A percentile compares a stretch with the other conserved stretches of the same genome.
Evolutionary conservation across 768 basidiomycete species (phyloP).

Genomic region (Naganishia onofrii): DNA sequence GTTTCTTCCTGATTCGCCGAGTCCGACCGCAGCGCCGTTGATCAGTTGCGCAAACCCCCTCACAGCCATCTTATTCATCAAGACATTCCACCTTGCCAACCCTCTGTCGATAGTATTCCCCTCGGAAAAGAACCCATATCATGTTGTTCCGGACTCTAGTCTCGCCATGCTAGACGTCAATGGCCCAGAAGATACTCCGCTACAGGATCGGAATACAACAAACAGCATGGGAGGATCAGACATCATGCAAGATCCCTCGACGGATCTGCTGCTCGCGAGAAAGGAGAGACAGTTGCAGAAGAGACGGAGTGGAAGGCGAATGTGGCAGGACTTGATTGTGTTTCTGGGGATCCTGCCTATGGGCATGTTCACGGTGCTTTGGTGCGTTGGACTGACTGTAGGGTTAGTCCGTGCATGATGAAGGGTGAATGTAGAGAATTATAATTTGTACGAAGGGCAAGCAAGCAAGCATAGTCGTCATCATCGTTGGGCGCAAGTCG

Average conservation of each 20-base stretch:
- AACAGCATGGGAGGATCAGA: neutral
- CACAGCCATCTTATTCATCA: constrained; percentile 69
- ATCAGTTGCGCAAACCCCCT: neutral
- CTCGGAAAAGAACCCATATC: constrained; percentile 36
- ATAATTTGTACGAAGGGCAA: constrained; percentile 53
- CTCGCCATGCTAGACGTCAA: constrained; percentile 3
- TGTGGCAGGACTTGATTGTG: constrained; percentile 79
- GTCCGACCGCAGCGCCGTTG: neutral
- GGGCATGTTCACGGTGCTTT: constrained; percentile 60
- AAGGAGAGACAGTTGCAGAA: constrained; percentile 83
- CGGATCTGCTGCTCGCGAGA: constrained; percentile 64
- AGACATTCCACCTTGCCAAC: constrained; percentile 75
- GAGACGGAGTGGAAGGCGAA: constrained; percentile 65
- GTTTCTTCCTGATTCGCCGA: no score
- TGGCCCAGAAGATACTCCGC: constrained; percentile 32
- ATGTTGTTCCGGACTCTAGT: neutral
- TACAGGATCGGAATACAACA: neutral
- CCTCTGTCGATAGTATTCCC: constrained; percentile 81
- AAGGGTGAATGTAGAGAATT: constrained; percentile 53
- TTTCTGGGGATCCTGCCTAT: constrained; percentile 69
- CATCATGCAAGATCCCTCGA: constrained; percentile 52
- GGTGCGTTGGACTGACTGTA: constrained; percentile 48
- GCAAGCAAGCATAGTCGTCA: neutral
- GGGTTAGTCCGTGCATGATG: constrained; percentile 1
- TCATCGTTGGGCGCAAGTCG: no score